phyloP scores from a whole-genome alignment of 2,329 filamentous ascomycete species.

The Monascus ruber region DNA sequence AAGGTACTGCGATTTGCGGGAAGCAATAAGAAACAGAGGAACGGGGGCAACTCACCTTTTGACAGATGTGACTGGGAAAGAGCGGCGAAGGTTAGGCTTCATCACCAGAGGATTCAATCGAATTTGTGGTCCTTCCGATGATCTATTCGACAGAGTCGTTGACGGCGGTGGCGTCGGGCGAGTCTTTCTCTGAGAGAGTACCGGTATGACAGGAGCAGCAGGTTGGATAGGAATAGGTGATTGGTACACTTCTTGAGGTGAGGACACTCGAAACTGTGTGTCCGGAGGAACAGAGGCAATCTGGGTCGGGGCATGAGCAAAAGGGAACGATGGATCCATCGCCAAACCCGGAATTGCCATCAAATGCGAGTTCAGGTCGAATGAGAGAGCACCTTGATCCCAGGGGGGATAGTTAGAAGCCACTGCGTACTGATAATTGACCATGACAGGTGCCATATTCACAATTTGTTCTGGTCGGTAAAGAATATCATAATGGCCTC shows the following conservation, averaged over 20 bases:
- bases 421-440: slow-evolving; percentile 32
- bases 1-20: not conserved
- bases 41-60: slow-evolving; percentile 24
- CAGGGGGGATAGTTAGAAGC: slow-evolving; percentile 26
- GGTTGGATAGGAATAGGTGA: slow-evolving; percentile 17
- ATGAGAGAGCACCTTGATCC: slow-evolving; percentile 26
- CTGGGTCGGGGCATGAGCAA: slow-evolving; percentile 15
- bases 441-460: slow-evolving; percentile 24
- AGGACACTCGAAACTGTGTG: slow-evolving; percentile 14
- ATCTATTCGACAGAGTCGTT: slow-evolving; percentile 21
- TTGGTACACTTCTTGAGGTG: slow-evolving; percentile 25
- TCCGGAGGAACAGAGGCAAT: slow-evolving; percentile 13
- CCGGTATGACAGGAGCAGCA: slow-evolving; percentile 15
- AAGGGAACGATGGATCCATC: slow-evolving; percentile 23
- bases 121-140: slow-evolving; percentile 29
- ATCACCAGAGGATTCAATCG: slow-evolving; percentile 32
- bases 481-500: slow-evolving; percentile 86
- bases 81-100: slow-evolving; percentile 29
- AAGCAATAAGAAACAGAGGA: too few species aligned
- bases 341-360: slow-evolving; percentile 32
- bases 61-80: slow-evolving; percentile 30
- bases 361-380: slow-evolving; percentile 28
- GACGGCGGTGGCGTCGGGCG: slow-evolving; percentile 20
- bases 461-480: slow-evolving; percentile 52
- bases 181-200: slow-evolving; percentile 15